phyloP scores from a whole-genome alignment of 2,329 filamentous ascomycete genomes.

The Coniochaeta sp. region DNA sequence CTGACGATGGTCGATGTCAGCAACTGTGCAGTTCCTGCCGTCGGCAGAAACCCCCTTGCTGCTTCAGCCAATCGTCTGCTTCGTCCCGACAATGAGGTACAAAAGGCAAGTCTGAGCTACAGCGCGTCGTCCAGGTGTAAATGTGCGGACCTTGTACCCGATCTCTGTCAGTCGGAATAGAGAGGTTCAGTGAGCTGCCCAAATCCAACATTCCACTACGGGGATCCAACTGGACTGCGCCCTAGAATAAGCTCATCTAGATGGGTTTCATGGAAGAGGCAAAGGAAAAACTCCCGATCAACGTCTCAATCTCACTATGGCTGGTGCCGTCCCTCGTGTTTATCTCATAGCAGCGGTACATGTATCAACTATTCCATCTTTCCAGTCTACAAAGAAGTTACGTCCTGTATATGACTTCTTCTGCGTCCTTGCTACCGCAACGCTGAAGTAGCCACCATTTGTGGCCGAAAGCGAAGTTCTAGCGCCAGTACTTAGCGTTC shows the following conservation, averaged over 20 bases:
- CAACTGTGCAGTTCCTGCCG: conserved; percentile 39
- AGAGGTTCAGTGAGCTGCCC: background rate
- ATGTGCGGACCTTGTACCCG: background rate
- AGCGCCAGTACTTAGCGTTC: too few species aligned
- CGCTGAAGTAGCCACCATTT: too few species aligned
- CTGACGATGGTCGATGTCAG: conserved; percentile 6
- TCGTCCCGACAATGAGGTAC: conserved; percentile 22
- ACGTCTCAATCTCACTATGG: too few species aligned
- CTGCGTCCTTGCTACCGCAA: too few species aligned
- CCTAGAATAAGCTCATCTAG: background rate
- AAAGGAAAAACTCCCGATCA: too few species aligned
- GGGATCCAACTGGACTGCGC: background rate
- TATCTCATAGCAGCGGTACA: too few species aligned
- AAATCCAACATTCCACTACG: background rate
- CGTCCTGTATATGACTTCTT: too few species aligned
- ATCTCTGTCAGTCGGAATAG: background rate
- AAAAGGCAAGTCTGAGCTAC: conserved; percentile 31
- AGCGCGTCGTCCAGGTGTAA: background rate
- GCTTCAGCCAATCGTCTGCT: conserved; percentile 16
- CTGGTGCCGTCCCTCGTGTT: too few species aligned
- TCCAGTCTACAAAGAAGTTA: too few species aligned
- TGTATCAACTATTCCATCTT: too few species aligned
- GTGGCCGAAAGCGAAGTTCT: too few species aligned
- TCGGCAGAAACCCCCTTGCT: conserved; percentile 37
- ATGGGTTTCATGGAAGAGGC: too few species aligned